phyloP scores from a whole-genome alignment of 169 alveolate species.

The Babesia caballi region DNA sequence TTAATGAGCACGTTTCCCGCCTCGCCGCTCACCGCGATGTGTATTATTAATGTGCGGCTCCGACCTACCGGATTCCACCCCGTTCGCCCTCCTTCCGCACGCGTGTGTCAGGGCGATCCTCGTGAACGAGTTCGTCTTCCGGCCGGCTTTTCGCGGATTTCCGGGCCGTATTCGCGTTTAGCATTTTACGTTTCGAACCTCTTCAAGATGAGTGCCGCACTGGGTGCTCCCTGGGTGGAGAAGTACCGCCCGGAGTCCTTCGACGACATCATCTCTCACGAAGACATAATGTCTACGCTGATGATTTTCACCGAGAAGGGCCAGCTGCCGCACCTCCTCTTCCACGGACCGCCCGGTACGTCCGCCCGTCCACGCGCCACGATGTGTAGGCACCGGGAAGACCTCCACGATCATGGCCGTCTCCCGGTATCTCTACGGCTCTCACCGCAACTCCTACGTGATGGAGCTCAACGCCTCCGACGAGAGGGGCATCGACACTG shows the following conservation, averaged over 20 bases:
- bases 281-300: slow-evolving; percentile 88
- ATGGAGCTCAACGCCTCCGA: slow-evolving; percentile 97
- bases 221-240: slow-evolving; percentile 85
- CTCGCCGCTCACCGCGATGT: no score
- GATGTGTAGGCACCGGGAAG: slow-evolving; percentile 87
- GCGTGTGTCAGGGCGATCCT: background rate
- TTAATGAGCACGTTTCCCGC: background rate
- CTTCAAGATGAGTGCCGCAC: slow-evolving; percentile 34
- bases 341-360: slow-evolving; percentile 97
- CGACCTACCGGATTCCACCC: no score
- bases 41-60: no score
- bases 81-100: slow-evolving; percentile 8
- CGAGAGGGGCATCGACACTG: slow-evolving; percentile 97
- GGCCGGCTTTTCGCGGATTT: background rate
- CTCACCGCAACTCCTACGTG: slow-evolving; percentile 73
- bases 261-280: slow-evolving; percentile 92
- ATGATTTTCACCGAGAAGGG: slow-evolving; percentile 89
- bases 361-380: background rate
- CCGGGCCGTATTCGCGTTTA: background rate
- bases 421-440: slow-evolving; percentile 90
- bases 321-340: slow-evolving; percentile 92
- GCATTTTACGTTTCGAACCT: background rate
- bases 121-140: background rate
- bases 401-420: slow-evolving; percentile 92
- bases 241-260: slow-evolving; percentile 93